Conservation (phyloP, 148 eudicot species). For the Rhododendron kiyosumense region DNA sequence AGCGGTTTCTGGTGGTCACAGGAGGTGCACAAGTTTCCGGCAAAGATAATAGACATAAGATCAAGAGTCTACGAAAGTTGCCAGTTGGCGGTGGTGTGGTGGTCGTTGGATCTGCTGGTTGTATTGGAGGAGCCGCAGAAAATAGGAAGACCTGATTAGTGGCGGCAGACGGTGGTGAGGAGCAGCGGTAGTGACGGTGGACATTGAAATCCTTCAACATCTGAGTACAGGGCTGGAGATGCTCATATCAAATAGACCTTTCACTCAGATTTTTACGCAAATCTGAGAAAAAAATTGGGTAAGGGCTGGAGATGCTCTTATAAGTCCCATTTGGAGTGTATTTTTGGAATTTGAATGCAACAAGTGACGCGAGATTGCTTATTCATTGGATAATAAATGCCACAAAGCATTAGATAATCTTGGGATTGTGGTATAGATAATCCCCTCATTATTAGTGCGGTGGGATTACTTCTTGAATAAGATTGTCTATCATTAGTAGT, state of each 20-base stretch:
- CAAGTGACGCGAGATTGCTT: neutral
- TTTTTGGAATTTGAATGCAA: neutral
- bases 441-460: no score
- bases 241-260: neutral
- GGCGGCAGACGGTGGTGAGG: no score
- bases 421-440: no score
- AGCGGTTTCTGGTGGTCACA: neutral
- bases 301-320: neutral
- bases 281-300: neutral
- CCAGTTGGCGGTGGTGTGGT: neutral
- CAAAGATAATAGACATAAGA: neutral
- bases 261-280: neutral
- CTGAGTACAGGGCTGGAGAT: neutral
- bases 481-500: neutral
- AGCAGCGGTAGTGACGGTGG: neutral
- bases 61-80: neutral
- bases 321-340: neutral
- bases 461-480: neutral
- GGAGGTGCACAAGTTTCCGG: neutral
- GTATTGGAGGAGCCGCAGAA: no score
- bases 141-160: no score
- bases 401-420: neutral
- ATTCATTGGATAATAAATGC: neutral
- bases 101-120: neutral
- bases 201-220: neutral